Percentiles rank a stretch among this genome's conserved stretches.
Evolutionary conservation across 2,329 filamentous ascomycete species (phyloP).

Genomic region (Aquanectria penicillioides): DNA sequence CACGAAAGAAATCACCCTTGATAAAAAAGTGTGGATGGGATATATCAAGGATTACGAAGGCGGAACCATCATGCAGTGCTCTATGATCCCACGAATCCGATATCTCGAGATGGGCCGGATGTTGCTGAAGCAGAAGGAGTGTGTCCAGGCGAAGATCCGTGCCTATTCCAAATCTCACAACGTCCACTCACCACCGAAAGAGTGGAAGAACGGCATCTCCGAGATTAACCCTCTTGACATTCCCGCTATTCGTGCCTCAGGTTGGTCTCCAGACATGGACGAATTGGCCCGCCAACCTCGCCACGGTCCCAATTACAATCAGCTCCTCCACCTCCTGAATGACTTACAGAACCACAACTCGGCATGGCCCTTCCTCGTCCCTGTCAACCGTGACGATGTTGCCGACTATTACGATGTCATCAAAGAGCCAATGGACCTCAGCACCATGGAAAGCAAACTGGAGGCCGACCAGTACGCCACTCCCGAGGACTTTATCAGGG

Average conservation of each 20-base stretch:
- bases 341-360: constrained; percentile 94
- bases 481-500: constrained; percentile 91
- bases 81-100: constrained; percentile 93
- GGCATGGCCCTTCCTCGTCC: constrained; percentile 93
- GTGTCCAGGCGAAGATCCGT: constrained; percentile 92
- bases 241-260: constrained; percentile 87
- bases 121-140: constrained; percentile 97
- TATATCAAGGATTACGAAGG: constrained; percentile 99
- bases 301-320: constrained; percentile 95
- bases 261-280: constrained; percentile 98
- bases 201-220: constrained; percentile 81
- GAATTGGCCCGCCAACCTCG: constrained; percentile 93
- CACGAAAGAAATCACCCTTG: constrained; percentile 96
- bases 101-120: constrained; percentile 94
- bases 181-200: constrained; percentile 83
- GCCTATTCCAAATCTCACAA: constrained; percentile 90
- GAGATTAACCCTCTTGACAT: constrained; percentile 88
- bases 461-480: constrained; percentile 92
- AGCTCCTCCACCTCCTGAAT: constrained; percentile 90
- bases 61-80: constrained; percentile 99
- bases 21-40: constrained; percentile 94
- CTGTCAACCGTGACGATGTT: constrained; percentile 95
- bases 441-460: constrained; percentile 94
- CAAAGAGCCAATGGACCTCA: constrained; percentile 95
- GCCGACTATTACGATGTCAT: constrained; percentile 99